Evolutionary conservation across 495 filamentous ascomycete genomes (phyloP), one percentile per base, ranked within the genome.

Genomic region (Penicillium macrosclerotiorum): DNA sequence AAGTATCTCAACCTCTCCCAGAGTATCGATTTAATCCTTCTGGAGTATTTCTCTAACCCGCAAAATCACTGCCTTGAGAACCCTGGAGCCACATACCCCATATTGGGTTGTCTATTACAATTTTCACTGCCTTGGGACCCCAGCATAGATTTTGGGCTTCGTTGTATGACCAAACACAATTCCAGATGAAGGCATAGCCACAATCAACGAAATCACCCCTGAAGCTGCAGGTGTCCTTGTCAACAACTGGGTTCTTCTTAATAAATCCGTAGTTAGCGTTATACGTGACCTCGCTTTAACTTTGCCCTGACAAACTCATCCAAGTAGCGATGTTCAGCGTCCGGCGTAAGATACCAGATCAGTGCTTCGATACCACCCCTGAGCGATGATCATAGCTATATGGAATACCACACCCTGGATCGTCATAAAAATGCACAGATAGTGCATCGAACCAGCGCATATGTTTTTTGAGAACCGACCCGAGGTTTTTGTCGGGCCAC

Each of bases 401-500:
- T 5, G 32, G 22, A 24, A 46, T 46, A 14, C 43, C 43, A 29
- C 43, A 46, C 35, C 38, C 43, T 4, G 23, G 43, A 17, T 46
- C 38, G 6, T 46, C 38, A 18, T 46, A 46, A 26, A 46, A 46
- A 25, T 46, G 43, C 8, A 46, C 43, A 9, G 38, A 46, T 9
- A 46, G 27, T 0, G 43, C 43, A 38, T 46, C 43, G 12, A 46
- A 46, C 0, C 14, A 35, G 34, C 34, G 33, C 43, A 46, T 37
- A 24, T 46, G 17, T 5, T 9, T 12, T 14, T 36, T 35, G 6
- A 46, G 26, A 4, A 46, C 34, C 8, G 24, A 20, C 9, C 24
- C 32, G 11, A 46, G 43, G 24, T 46, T 46, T 18, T 30, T 19
- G n/a, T 46, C 33, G 1, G 43, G 43, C 24, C 33, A 46, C 38